A percentile compares a stretch with the other conserved stretches of the same genome.
phyloP scores from a whole-genome alignment of 352 stramenopile species.

The Phytophthora sansomeana region DNA sequence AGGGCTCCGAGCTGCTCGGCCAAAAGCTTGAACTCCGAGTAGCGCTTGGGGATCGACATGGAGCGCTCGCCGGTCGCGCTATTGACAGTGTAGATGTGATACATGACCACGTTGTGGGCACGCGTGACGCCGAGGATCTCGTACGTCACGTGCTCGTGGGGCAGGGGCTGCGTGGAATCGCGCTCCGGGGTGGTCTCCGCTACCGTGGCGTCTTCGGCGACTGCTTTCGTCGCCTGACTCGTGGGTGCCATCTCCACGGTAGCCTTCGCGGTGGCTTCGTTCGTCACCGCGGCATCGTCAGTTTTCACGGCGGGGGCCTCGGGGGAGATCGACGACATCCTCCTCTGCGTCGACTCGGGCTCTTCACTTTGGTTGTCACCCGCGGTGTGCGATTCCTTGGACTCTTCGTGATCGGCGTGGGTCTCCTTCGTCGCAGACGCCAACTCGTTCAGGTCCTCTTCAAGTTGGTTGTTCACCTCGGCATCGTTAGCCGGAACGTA shows the following conservation, averaged over 20 bases:
- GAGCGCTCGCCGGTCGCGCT: constrained; percentile 26
- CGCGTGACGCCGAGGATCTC: constrained; percentile 56
- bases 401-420: constrained; percentile 17
- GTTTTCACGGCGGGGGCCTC: constrained; percentile 19
- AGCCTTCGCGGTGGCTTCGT: constrained; percentile 33
- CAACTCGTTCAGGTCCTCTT: constrained; percentile 23
- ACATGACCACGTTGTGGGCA: constrained; percentile 58
- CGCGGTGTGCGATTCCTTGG: constrained; percentile 15
- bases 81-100: constrained; percentile 56
- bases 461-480: constrained; percentile 13
- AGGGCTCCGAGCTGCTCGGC: constrained; percentile 50
- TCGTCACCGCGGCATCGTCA: constrained; percentile 22
- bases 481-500: constrained; percentile 10
- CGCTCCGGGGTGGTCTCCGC: constrained; percentile 19
- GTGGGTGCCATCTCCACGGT: constrained; percentile 25
- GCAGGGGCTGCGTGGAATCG: constrained; percentile 20
- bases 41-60: constrained; percentile 49
- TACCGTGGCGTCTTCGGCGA: constrained; percentile 12
- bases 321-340: constrained; percentile 26
- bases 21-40: constrained; percentile 65
- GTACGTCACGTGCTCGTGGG: constrained; percentile 36
- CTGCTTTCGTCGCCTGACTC: constrained; percentile 30
- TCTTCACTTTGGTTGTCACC: constrained; percentile 17
- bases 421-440: constrained; percentile 29
- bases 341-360: constrained; percentile 10